phyloP scores from a whole-genome alignment of 2,329 filamentous ascomycete species.

The Trichoderma lentiforme region DNA sequence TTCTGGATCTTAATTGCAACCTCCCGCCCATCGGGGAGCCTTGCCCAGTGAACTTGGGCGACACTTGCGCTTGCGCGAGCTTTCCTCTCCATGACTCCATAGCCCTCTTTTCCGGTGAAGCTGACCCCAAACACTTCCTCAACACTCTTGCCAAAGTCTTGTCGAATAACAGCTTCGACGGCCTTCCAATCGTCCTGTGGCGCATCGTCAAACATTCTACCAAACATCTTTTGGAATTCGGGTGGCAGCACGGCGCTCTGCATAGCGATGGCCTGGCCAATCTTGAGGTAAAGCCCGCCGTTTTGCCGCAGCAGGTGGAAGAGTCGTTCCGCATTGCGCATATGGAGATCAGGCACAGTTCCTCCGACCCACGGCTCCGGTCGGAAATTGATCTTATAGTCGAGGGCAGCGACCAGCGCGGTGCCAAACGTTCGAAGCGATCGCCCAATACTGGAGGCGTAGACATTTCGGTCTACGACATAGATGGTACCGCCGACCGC shows the following conservation, averaged over 20 bases:
- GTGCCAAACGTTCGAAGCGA: constrained; percentile 77
- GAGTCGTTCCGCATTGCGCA: constrained; percentile 76
- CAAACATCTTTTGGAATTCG: constrained; percentile 95
- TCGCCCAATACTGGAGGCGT: constrained; percentile 74
- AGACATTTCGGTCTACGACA: constrained; percentile 67
- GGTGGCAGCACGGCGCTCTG: constrained; percentile 90
- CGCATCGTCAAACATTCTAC: constrained; percentile 95
- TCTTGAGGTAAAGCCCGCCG: constrained; percentile 93
- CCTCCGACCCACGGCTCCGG: constrained; percentile 70
- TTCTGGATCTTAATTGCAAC: constrained; percentile 97
- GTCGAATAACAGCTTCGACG: constrained; percentile 76
- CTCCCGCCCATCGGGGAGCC: constrained; percentile 79
- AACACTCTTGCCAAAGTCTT: constrained; percentile 82
- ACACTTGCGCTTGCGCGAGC: constrained; percentile 81
- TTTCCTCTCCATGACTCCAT: constrained; percentile 59
- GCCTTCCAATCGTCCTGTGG: constrained; percentile 88
- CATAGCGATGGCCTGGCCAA: constrained; percentile 97
- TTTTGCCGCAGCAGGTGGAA: constrained; percentile 80
- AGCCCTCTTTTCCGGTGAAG: constrained; percentile 67
- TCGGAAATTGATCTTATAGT: constrained; percentile 97
- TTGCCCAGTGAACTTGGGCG: constrained; percentile 94
- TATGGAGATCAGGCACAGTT: constrained; percentile 73
- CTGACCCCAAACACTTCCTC: constrained; percentile 93
- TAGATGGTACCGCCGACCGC: constrained; percentile 61
- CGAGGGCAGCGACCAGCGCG: constrained; percentile 76